Base-by-base conservation (phyloP, 495 filamentous ascomycete species). In the Daldinia concentrica region DNA sequence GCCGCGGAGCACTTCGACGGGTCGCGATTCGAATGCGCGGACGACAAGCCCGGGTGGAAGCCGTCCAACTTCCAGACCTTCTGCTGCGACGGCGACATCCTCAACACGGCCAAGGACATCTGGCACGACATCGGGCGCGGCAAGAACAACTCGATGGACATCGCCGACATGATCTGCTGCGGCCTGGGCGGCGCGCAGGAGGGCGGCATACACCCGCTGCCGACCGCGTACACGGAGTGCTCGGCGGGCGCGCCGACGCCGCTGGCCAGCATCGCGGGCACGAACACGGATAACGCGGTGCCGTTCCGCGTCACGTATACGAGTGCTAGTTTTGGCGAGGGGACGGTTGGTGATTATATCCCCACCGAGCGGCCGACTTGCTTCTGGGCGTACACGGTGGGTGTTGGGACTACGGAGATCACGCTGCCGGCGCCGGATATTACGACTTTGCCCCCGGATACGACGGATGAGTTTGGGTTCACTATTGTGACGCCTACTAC, bases 1-100 rank as follows among this genome's bases (percentile, higher is more conserved):
- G 6, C 37, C 6, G 1, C 36, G 1, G 1, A 29, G 27, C 36
- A 12, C 12, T 62, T 26, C 62, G 36, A 64, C 34, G 64, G 64
- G 41, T 14, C 50, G 19, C 52, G 32, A 11, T 54, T 54, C 39
- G 48, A 61, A 26, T 73, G 70, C 62, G 65, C 55, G 56, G 29
- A 6, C 65, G 26, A 26, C 1, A 58, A 39, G 29, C 27, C 15
- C 32, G 69, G 59, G 26, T 36, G 9, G 15, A 17, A 61, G 5
- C 9, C 59, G 14, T 24, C 55, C 30, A 65, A 68, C 64, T 73
- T 62, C 65, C 61, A 73, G 70, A 68, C 70, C 11, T 68, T 73
- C 70, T 73, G 70, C 61, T 73, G 70, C 65, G 19, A 73, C 37
- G 70, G 70, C 29, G 39, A 58, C 22, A 73, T 73, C 60, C 54